Conservation (phyloP, 2,329 filamentous ascomycete genomes). For the Penicillium sp. region DNA sequence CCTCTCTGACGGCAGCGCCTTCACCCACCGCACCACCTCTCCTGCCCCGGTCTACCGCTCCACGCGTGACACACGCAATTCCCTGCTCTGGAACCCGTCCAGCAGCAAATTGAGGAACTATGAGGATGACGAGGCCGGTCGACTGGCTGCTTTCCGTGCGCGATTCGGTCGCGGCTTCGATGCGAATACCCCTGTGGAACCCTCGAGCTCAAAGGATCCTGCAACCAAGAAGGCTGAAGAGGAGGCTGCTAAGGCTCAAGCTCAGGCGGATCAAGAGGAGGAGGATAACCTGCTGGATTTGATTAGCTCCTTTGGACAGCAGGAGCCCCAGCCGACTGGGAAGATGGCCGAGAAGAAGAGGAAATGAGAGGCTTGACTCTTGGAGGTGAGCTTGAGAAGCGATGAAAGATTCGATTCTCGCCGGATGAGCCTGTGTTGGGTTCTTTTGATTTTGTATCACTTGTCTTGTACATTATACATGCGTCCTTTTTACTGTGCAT, state of each 20-base stretch:
- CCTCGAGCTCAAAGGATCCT: slow-evolving; percentile 11
- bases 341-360: slow-evolving; percentile 37
- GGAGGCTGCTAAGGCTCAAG: slow-evolving; percentile 45
- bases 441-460: slow-evolving; percentile 12
- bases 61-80: slow-evolving; percentile 83
- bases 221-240: slow-evolving; percentile 28
- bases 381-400: background rate
- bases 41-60: slow-evolving; percentile 54
- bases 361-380: slow-evolving; percentile 12
- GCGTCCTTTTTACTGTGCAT: slow-evolving; percentile 5
- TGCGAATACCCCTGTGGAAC: slow-evolving; percentile 40
- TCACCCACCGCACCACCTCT: slow-evolving; percentile 48
- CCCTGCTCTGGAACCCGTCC: slow-evolving; percentile 82
- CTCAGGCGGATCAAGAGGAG: slow-evolving; percentile 43
- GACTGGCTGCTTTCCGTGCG: slow-evolving; percentile 76
- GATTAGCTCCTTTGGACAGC: slow-evolving; percentile 49
- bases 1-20: slow-evolving; percentile 84
- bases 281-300: slow-evolving; percentile 56
- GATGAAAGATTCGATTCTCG: background rate
- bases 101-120: slow-evolving; percentile 76
- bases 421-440: slow-evolving; percentile 19
- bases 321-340: slow-evolving; percentile 31
- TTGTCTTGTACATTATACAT: slow-evolving; percentile 24
- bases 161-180: slow-evolving; percentile 85
- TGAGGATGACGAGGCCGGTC: slow-evolving; percentile 91